Evolutionary conservation across 345 rosid genomes (phyloP), one percentile per base, ranked within the genome.

Genomic region (Heritiera fomes): DNA sequence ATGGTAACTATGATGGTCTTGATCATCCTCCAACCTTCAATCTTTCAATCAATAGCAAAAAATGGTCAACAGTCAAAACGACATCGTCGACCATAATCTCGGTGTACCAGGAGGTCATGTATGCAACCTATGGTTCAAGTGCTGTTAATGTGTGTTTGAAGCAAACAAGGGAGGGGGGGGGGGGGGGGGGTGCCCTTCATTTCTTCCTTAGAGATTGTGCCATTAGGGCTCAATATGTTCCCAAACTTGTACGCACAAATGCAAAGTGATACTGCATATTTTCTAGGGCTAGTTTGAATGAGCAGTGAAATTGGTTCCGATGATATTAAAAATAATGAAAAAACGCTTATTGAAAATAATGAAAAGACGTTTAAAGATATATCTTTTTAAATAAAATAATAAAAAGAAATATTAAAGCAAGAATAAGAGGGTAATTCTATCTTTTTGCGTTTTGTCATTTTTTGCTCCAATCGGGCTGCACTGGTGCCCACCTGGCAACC

Each of bases 1-100:
- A 76, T 38, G 82, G 79, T 14, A 79, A 83, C 75, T 80, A 78
- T 8, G 81, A 81, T 17, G 52, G 65, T 6, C 81, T 78, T 12
- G 18, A 43, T 0, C 71, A 55, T 2, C 80, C 81, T 40, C 84
- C 82, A 8, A 65, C 67, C 1, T 83, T 80, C 11, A 66, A 85
- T 52, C 68, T 82, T 41, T 7, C 68, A 28, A 30, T 85, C 0
- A 58, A 77, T 58, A 71, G 75, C n/a, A 23, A 59, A 0, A 70
- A 45, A 52, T 83, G 82, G 84, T 32, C 79, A 4, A 82, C 80
- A 2, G 83, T 80, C 55, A 72, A 52, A 7, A 46, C 28, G 28
- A 23, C 74, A 0, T 50, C 73, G 0, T 3, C 43, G 40, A 55
- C 1, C 14, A 28, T 7, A 49, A 17, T 14, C 70, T 73, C 64